Percentiles rank a stretch among this genome's conserved stretches.
These are phyloP conservation scores for Aspergillus proliferans DNA, from an alignment of 2,329 filamentous ascomycete species.

Conservation along the genomic window DNA sequence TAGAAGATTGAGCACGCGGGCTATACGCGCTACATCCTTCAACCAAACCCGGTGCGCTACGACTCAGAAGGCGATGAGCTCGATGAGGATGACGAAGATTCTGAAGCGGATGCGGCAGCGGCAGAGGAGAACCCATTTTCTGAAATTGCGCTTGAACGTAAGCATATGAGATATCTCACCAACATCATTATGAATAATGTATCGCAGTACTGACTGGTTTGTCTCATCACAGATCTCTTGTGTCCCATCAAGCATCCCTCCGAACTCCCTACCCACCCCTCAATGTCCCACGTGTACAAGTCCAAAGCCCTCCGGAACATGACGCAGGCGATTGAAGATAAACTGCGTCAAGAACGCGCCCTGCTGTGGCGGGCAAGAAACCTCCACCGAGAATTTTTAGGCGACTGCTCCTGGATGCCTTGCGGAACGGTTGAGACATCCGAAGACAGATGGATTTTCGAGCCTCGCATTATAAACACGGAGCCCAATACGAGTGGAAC, in stretches of 20 bases:
- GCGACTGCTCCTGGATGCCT: constrained; percentile 56
- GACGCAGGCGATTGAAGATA: constrained; percentile 50
- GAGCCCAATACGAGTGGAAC: constrained; percentile 11
- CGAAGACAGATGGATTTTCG: constrained; percentile 45
- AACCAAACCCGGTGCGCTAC: constrained; percentile 53
- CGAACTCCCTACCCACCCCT: constrained; percentile 54
- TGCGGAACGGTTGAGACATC: constrained; percentile 47
- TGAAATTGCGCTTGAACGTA: constrained; percentile 52
- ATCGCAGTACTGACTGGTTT: constrained; percentile 7
- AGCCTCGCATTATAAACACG: constrained; percentile 23
- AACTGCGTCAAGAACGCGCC: constrained; percentile 52
- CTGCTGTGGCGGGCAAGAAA: constrained; percentile 54
- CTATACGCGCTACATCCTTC: constrained; percentile 54
- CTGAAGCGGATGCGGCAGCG: constrained; percentile 52
- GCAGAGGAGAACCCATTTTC: constrained; percentile 57
- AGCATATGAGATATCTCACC: constrained; percentile 11
- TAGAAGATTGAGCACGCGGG: constrained; percentile 58
- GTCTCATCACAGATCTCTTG: constrained; percentile 44
- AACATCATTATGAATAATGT: neutral
- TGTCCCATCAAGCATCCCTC: constrained; percentile 58
- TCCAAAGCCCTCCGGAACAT: constrained; percentile 55
- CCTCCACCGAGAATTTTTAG: constrained; percentile 53
- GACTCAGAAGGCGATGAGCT: constrained; percentile 61
- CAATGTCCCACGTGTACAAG: constrained; percentile 53
- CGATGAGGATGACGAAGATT: constrained; percentile 52